Base-by-base conservation (phyloP, 768 basidiomycete genomes). In the Daedaleopsis sinensis region DNA sequence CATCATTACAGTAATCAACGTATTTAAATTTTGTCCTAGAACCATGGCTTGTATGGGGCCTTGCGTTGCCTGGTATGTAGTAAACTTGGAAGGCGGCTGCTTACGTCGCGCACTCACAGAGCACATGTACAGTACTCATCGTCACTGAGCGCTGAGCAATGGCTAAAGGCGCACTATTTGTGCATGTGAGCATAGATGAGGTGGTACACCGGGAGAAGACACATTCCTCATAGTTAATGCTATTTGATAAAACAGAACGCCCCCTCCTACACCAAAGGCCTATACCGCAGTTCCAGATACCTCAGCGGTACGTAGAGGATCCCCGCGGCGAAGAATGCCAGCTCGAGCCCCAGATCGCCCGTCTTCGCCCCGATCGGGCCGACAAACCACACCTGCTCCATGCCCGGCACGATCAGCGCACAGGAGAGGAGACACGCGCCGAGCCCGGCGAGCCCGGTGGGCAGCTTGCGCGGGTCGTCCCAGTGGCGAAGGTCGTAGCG, bases 261-360 rank as follows among this genome's bases (percentile, higher is more conserved):
- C 11, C 35, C 19, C 24, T 24, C 16, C 52, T 58, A 71, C 24
- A 67, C 69, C 62, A 72, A 32, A 46, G 55, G 54, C 59, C 65
- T 65, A 37, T 68, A 67, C 46, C 67, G 59, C 35, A 73, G 61
- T 63, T 79, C 78, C 2, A 77, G 18, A 42, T 39, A 62, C 24
- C 90, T 76, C 37, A 90, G 77, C 1, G 82, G 83, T 5, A 85
- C 18, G 70, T 89, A 91, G 39, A 83, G 64, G 39, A 83, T 18
- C 13, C 71, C 75, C 0, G 82, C 79, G 8, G 80, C 72, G 5
- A 73, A 70, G 55, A 87, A 83, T 0, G 87, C 87, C 16, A 86
- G 72, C 60, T 89, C 78, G 42, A 93, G 82, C 3, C 88, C 91
- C 55, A 93, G 84, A 71, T 93, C 91, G 3, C 91, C 91, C 12